phyloP scores from a whole-genome alignment of 225 moss, liverwort and hornwort species.

The Anthoceros angustus region DNA sequence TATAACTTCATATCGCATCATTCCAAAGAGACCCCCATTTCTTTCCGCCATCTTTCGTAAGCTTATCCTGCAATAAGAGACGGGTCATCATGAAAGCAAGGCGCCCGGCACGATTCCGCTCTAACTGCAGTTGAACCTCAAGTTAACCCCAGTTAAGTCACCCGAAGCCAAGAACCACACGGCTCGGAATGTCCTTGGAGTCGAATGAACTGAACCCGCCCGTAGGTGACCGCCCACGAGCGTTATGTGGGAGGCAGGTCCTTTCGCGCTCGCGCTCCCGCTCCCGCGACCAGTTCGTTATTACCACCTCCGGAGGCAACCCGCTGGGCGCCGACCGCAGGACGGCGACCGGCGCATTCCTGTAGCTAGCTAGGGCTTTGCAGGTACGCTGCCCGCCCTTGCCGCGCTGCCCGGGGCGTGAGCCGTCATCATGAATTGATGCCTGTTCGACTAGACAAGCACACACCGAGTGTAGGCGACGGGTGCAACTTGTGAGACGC shows the following conservation, averaged over 20 bases:
- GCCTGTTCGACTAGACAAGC: no score
- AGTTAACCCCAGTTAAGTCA: background rate
- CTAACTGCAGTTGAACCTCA: background rate
- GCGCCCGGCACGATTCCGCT: background rate
- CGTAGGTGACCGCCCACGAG: background rate
- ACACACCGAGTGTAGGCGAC: no score
- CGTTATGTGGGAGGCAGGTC: background rate
- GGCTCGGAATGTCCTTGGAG: background rate
- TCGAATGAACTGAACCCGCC: background rate
- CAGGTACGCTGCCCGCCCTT: no score
- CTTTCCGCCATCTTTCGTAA: background rate
- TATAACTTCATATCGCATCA: conserved; percentile 3
- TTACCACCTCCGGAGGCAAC: background rate
- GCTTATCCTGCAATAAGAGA: background rate
- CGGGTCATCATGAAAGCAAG: background rate
- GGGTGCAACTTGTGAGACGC: no score
- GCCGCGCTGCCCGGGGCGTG: no score
- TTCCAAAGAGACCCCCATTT: conserved; percentile 15
- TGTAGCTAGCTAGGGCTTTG: no score
- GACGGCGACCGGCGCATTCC: no score
- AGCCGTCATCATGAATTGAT: no score
- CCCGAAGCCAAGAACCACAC: background rate
- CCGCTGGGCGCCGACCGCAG: background rate
- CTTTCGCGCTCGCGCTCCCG: background rate
- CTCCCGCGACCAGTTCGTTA: background rate